Evolutionary conservation across 1,139 yeast genomes (phyloP).

Genomic region (Zygosaccharomyces pseudobailii): DNA sequence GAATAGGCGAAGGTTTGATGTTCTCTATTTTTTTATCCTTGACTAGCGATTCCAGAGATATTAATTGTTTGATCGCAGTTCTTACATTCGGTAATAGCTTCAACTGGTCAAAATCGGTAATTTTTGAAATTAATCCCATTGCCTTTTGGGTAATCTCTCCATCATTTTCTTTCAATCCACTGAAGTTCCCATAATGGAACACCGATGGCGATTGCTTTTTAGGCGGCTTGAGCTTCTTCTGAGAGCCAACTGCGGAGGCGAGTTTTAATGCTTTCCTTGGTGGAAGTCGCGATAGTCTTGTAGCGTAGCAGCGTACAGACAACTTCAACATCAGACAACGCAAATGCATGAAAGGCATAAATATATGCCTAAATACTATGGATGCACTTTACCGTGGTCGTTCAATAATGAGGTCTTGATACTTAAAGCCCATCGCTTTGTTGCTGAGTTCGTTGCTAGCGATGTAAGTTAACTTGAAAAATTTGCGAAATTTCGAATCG

Average conservation of each 20-base stretch:
- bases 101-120: conserved; percentile 59
- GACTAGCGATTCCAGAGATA: conserved; percentile 41
- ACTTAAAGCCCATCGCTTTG: background rate
- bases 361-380: background rate
- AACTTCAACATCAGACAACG: background rate
- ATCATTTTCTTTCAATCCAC: conserved; percentile 24
- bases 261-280: conserved; percentile 7
- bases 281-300: conserved; percentile 1
- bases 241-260: conserved; percentile 10
- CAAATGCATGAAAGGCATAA: background rate
- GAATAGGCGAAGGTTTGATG: conserved; percentile 59
- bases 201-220: conserved; percentile 4
- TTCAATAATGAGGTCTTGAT: background rate
- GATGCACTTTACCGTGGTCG: too few species aligned
- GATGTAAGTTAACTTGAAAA: conserved; percentile 4
- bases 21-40: conserved; percentile 21
- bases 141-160: conserved; percentile 11
- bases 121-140: conserved; percentile 39
- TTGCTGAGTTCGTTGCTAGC: conserved; percentile 1
- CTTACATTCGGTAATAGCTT: conserved; percentile 66
- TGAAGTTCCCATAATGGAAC: conserved; percentile 22
- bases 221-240: background rate
- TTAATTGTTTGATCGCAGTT: conserved; percentile 54
- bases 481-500: conserved; percentile 1
- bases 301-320: conserved; percentile 8